Evolutionary conservation across 1,284 basidiomycete genomes (phyloP), one percentile per base, ranked within the genome.

Genomic region (Puccinia coronata): DNA sequence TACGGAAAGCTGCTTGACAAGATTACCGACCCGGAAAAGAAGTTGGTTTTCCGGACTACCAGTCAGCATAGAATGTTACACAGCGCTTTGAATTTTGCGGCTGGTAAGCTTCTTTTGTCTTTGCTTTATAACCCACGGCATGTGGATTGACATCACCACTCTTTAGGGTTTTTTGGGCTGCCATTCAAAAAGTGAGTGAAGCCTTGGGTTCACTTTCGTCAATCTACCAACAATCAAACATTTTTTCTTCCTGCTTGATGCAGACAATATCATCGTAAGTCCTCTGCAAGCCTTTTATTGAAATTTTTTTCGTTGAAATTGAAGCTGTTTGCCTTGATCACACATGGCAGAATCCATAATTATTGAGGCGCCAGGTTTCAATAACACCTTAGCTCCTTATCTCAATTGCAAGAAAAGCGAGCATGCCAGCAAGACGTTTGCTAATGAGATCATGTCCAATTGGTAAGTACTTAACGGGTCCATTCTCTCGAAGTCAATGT

Each of bases 51-150:
- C 41, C 59, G 72, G 23, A 81, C 80, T 59, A 81, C 80, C 25
- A 81, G 71, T 57, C 80, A 81, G 75, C 31, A 81, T 41, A 39
- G 80, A 34, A 81, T 81, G 80, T 74, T 81, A 55, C 51, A 74
- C 51, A 81, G 80, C 31, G 72, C 80, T 25, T 31, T 81, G 5
- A 74, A 81, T 34, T 81, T 81, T 75, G 80, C 80, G 34, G 80
- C 71, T 57, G 80, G 80, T 81, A 31, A 75, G 80, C 49, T 49
- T 18, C 25, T 28, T 36, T n/a, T 34, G 12, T 63, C 3, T 39
- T 55, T 59, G 41, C 73, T 36, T n/a, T 11, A 71, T 39, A 12
- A 23, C 23, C 1, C n/a, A 25, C 63, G 14, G 43, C 36, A 23
- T 1, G 41, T 65, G 65, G 57, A 65, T 63, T 2, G 36, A 69